phyloP scores from a whole-genome alignment of 2,329 filamentous ascomycete species.

The Trichoderma sp. region DNA sequence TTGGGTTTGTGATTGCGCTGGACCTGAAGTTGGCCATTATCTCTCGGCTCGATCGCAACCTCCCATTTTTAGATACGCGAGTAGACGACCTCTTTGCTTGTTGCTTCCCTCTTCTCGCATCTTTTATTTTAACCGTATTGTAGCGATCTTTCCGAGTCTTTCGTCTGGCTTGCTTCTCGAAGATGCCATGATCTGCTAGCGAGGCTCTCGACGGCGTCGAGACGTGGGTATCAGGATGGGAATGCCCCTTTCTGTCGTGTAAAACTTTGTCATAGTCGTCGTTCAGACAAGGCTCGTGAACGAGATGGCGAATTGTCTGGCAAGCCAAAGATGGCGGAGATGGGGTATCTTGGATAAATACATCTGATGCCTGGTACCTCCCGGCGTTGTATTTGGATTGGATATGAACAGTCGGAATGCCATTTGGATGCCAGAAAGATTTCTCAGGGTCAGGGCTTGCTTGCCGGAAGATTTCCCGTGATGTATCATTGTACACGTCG shows the following conservation, averaged over 20 bases:
- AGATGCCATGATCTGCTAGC: neutral
- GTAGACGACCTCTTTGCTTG: neutral
- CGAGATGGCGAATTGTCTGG: neutral
- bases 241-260: neutral
- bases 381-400: neutral
- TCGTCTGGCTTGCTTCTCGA: conserved; percentile 24
- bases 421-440: conserved; percentile 13
- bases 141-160: conserved; percentile 27
- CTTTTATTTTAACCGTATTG: conserved; percentile 8
- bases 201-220: neutral
- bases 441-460: neutral
- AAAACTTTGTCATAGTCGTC: neutral
- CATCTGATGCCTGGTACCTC: conserved; percentile 7
- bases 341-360: conserved; percentile 3
- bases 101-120: neutral
- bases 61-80: conserved; percentile 30
- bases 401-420: neutral
- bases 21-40: conserved; percentile 60
- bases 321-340: neutral
- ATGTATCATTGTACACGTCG: neutral
- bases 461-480: neutral
- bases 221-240: too few species aligned
- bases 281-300: neutral
- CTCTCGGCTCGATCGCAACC: conserved; percentile 42
- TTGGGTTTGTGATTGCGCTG: conserved; percentile 49